Percentiles rank a stretch among this genome's conserved stretches.
These are phyloP conservation scores for Asclepias syriaca DNA, from an alignment of 257 asterid species.

Conservation along the genomic window DNA sequence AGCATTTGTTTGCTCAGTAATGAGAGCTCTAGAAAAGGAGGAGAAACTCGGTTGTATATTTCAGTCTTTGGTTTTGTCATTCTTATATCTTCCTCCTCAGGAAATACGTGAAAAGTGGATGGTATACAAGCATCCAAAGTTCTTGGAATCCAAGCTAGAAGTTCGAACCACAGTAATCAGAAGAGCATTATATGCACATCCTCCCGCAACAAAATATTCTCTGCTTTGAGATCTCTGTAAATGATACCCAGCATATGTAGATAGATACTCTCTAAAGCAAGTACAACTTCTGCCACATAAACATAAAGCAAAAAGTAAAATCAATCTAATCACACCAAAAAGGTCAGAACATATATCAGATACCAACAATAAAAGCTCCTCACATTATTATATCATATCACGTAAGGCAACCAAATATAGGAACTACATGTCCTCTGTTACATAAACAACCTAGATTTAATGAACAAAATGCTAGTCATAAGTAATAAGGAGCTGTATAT, in stretches of 20 bases:
- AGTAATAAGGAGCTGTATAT: not conserved
- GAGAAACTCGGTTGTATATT: constrained; percentile 31
- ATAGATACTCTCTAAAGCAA: constrained; percentile 46
- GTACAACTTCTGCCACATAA: constrained; percentile 54
- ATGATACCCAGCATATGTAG: constrained; percentile 59
- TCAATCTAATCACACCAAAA: not conserved
- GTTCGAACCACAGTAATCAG: too few species aligned
- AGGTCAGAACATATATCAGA: not conserved
- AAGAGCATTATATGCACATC: constrained; percentile 28
- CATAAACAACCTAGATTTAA: not conserved
- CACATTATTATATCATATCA: not conserved
- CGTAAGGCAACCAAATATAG: not conserved
- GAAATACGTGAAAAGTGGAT: constrained; percentile 42
- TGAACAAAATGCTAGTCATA: not conserved
- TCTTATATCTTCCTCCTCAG: constrained; percentile 46
- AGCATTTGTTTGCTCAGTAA: constrained; percentile 59
- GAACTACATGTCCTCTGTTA: not conserved
- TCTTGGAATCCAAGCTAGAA: constrained; percentile 30
- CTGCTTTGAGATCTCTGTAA: constrained; percentile 62
- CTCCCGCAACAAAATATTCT: constrained; percentile 47
- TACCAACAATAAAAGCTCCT: not conserved
- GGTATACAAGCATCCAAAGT: constrained; percentile 43
- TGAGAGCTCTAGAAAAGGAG: constrained; percentile 53
- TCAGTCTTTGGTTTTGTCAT: constrained; percentile 36
- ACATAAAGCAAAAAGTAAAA: not conserved